A percentile compares a stretch with the other conserved stretches of the same genome.
Evolutionary conservation across 2,329 filamentous ascomycete species (phyloP).

Genomic region (Leptographium flavum): DNA sequence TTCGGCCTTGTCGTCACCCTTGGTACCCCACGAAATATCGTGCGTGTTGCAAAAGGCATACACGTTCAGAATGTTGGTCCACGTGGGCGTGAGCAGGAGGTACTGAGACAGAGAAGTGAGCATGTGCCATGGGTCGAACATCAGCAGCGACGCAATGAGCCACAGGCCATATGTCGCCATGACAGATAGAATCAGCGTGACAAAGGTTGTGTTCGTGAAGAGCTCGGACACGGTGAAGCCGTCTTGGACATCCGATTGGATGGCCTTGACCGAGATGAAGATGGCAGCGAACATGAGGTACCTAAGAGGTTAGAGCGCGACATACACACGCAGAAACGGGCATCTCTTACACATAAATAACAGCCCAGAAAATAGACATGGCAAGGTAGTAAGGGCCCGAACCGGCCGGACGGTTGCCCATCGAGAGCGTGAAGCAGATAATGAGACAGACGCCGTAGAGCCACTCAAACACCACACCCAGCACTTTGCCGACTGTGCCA

Average conservation of each 20-base stretch:
- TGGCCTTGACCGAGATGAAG: constrained; percentile 81
- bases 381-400: constrained; percentile 89
- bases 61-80: constrained; percentile 97
- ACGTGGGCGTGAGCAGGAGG: constrained; percentile 84
- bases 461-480: constrained; percentile 91
- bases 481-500: constrained; percentile 60
- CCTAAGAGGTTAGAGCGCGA: constrained; percentile 23
- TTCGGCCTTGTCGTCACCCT: constrained; percentile 91
- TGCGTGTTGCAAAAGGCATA: constrained; percentile 98
- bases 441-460: constrained; percentile 83
- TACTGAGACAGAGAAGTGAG: constrained; percentile 93
- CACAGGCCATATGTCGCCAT: constrained; percentile 87
- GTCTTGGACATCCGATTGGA: constrained; percentile 54
- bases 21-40: constrained; percentile 80
- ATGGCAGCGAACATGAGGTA: constrained; percentile 92
- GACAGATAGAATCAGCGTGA: constrained; percentile 84
- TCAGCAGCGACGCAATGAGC: constrained; percentile 79
- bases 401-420: constrained; percentile 89
- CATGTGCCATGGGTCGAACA: constrained; percentile 99
- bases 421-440: constrained; percentile 84
- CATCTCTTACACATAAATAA: constrained; percentile 72
- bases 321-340: neutral
- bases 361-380: constrained; percentile 97
- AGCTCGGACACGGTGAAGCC: constrained; percentile 59
- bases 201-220: constrained; percentile 80